Conservation (phyloP, 768 basidiomycete genomes). For the Suillus subluteus region DNA sequence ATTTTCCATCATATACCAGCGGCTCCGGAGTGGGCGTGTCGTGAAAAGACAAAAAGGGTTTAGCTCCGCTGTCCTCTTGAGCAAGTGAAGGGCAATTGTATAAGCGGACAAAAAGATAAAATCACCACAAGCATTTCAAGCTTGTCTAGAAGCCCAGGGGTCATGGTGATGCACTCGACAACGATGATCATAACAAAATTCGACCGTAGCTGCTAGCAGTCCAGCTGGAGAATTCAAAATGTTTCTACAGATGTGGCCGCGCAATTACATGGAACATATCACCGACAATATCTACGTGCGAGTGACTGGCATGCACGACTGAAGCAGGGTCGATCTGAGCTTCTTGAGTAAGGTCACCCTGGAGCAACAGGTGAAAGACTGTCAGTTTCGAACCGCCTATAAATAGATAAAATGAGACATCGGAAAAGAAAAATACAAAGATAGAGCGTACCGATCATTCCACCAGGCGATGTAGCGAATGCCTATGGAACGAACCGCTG, state of each 20-base stretch:
- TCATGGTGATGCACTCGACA: background rate
- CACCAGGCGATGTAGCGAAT: slow-evolving; percentile 66
- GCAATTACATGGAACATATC: too few relatives aligned
- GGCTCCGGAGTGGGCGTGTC: background rate
- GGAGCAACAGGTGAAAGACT: too few relatives aligned
- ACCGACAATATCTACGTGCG: background rate
- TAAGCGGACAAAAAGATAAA: background rate
- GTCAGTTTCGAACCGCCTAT: slow-evolving; percentile 40
- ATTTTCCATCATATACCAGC: too few relatives aligned
- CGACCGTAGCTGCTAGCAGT: too few relatives aligned
- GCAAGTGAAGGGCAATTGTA: background rate
- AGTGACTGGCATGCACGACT: slow-evolving; percentile 36
- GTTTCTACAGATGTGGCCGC: too few relatives aligned
- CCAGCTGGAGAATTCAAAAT: too few relatives aligned
- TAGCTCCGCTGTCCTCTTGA: background rate
- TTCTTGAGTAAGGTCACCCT: slow-evolving; percentile 11
- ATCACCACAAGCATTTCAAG: background rate
- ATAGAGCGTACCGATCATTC: slow-evolving; percentile 36
- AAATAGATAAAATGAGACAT: slow-evolving; percentile 12
- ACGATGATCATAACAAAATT: background rate
- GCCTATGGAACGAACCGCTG: slow-evolving; percentile 56
- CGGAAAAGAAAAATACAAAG: slow-evolving; percentile 6
- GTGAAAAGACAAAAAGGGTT: background rate
- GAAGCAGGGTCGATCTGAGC: slow-evolving; percentile 45
- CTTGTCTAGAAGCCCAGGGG: background rate